phyloP scores from a whole-genome alignment of 129 eudicot genomes.

The Chrysanthemum seticuspe region DNA sequence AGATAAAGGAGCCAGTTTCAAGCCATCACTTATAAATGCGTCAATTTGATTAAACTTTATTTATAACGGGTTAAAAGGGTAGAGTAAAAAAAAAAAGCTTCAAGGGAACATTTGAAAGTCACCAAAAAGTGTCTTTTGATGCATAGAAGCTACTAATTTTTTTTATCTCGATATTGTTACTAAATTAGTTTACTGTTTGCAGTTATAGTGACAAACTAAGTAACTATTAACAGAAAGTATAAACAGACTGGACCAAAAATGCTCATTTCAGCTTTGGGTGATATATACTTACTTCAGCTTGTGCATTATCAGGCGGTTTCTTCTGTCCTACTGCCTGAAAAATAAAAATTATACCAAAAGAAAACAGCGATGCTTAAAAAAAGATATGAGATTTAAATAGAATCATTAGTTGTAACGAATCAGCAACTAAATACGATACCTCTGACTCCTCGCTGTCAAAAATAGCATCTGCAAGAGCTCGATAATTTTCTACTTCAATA shows the following conservation, averaged over 20 bases:
- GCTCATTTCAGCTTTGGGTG: not conserved
- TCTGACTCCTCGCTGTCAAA: slow-evolving; percentile 63
- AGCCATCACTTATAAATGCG: not conserved
- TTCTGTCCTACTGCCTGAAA: slow-evolving; percentile 49
- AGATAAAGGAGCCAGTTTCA: not conserved
- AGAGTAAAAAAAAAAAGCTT: no score
- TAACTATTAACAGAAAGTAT: not conserved
- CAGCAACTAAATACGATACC: slow-evolving; percentile 24
- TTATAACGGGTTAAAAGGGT: no score
- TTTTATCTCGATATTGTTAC: no score
- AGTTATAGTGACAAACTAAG: not conserved
- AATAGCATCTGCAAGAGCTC: slow-evolving; percentile 94
- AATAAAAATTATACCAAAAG: slow-evolving; percentile 4
- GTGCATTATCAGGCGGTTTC: slow-evolving; percentile 42
- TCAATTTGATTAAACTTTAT: not conserved
- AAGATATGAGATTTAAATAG: not conserved
- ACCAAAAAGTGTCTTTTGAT: no score
- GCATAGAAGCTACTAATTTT: no score
- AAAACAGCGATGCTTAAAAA: slow-evolving; percentile 11
- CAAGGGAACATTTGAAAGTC: no score
- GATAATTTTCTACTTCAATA: slow-evolving; percentile 82
- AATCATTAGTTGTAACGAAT: not conserved
- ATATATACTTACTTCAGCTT: slow-evolving; percentile 37
- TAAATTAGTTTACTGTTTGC: no score
- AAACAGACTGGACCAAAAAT: not conserved